Evolutionary conservation across 768 basidiomycete species (phyloP).

Genomic region (Pisolithus sp.): DNA sequence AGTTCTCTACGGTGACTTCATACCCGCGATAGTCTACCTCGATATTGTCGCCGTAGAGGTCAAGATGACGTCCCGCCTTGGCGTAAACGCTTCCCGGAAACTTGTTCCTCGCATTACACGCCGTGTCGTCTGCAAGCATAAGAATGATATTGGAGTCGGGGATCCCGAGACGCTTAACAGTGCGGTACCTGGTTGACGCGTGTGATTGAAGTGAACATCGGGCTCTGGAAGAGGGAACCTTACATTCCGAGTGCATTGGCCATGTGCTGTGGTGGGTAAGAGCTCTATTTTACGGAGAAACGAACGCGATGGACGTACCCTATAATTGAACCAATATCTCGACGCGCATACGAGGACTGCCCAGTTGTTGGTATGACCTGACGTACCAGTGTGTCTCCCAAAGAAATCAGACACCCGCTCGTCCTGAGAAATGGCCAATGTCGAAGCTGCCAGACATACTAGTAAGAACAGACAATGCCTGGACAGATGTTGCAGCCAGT

Average conservation of each 20-base stretch:
- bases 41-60: conserved; percentile 93
- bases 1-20: conserved; percentile 96
- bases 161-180: conserved; percentile 95
- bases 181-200: conserved; percentile 71
- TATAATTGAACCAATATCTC: conserved; percentile 97
- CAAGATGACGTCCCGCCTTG: conserved; percentile 72
- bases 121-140: conserved; percentile 96
- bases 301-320: conserved; percentile 47
- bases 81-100: conserved; percentile 92
- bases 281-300: too few species aligned
- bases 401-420: conserved; percentile 43
- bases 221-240: conserved; percentile 11
- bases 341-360: conserved; percentile 94
- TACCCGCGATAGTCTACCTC: conserved; percentile 98
- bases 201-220: not conserved
- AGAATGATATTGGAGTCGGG: conserved; percentile 99
- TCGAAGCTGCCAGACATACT: conserved; percentile 31
- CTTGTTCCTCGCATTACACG: conserved; percentile 88
- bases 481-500: conserved; percentile 17
- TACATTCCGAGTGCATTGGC: conserved; percentile 96
- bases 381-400: conserved; percentile 29
- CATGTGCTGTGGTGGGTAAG: conserved; percentile 73
- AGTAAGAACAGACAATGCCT: conserved; percentile 20
- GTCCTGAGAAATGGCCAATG: conserved; percentile 25
- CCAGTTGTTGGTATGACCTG: conserved; percentile 93